phyloP scores from a whole-genome alignment of 2,329 filamentous ascomycete species.

The Nothophoma quercina region DNA sequence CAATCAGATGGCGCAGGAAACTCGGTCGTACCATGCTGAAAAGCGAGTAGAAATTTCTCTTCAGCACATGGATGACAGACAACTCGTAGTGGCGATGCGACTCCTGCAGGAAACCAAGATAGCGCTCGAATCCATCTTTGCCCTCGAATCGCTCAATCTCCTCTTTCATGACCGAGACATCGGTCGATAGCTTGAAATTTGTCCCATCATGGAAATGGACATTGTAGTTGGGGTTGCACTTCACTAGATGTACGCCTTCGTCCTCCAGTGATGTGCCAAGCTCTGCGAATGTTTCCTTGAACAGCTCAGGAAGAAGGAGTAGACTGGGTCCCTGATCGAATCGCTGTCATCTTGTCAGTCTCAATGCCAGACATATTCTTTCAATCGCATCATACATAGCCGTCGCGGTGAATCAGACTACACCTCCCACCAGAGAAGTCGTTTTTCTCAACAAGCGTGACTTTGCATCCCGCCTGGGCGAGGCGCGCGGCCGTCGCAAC shows the following conservation, averaged over 20 bases:
- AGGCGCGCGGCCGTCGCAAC: constrained; percentile 75
- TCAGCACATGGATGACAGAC: constrained; percentile 69
- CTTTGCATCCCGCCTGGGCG: constrained; percentile 71
- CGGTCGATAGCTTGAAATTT: constrained; percentile 69
- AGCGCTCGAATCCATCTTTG: constrained; percentile 73
- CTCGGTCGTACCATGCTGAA: constrained; percentile 64
- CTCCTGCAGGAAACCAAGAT: constrained; percentile 71
- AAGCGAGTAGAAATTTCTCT: constrained; percentile 70
- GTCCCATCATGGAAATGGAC: constrained; percentile 76
- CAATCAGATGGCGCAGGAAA: constrained; percentile 66
- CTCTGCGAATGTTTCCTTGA: constrained; percentile 73
- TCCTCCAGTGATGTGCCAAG: constrained; percentile 70
- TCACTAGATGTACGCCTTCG: constrained; percentile 72
- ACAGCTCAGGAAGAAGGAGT: constrained; percentile 74
- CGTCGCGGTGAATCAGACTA: constrained; percentile 67
- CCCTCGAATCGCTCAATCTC: constrained; percentile 79
- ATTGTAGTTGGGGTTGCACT: constrained; percentile 79
- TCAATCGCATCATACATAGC: constrained; percentile 57
- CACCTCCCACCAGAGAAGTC: constrained; percentile 75
- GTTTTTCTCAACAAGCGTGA: constrained; percentile 84
- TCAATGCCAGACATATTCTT: neutral
- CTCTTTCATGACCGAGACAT: constrained; percentile 72
- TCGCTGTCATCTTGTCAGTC: constrained; percentile 50
- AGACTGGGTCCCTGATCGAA: constrained; percentile 82
- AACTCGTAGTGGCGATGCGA: constrained; percentile 75